Evolutionary conservation across 306 rosid genomes (phyloP).

Genomic region (Pachyrhizus erosus): DNA sequence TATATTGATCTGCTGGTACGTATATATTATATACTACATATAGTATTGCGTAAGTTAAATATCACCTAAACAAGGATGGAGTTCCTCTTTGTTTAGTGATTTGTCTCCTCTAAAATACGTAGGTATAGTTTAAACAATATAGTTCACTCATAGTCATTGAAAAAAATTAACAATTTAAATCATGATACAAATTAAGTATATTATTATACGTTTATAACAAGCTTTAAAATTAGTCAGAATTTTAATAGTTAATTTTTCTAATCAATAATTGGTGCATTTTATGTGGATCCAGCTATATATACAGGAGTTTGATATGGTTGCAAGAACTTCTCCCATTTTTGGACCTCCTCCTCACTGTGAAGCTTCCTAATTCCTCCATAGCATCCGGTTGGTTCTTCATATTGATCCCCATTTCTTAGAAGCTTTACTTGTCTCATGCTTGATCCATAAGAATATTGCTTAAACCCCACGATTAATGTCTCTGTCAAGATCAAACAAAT

Average conservation of each 20-base stretch:
- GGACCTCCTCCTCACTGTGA: constrained; percentile 54
- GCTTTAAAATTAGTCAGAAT: background rate
- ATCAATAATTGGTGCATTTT: too few relatives aligned
- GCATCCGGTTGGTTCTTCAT: constrained; percentile 47
- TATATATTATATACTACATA: too few relatives aligned
- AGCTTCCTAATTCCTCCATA: constrained; percentile 83
- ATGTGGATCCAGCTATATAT: background rate
- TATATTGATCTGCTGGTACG: too few relatives aligned
- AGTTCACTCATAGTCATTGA: too few relatives aligned
- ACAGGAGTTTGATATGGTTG: constrained; percentile 44
- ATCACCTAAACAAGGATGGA: background rate
- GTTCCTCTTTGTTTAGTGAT: background rate
- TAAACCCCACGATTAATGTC: constrained; percentile 56
- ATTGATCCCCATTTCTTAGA: constrained; percentile 41
- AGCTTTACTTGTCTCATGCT: constrained; percentile 52
- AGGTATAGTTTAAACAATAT: too few relatives aligned
- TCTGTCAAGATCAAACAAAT: background rate
- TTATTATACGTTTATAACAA: too few relatives aligned
- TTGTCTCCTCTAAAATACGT: background rate
- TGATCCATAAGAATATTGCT: constrained; percentile 57
- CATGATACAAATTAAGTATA: too few relatives aligned
- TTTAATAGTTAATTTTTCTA: too few relatives aligned
- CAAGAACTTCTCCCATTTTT: constrained; percentile 62
- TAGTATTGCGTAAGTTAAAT: background rate
- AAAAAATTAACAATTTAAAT: too few relatives aligned